Conservation (phyloP, 805 yeast genomes). For the Saturnispora kantuleensis region DNA sequence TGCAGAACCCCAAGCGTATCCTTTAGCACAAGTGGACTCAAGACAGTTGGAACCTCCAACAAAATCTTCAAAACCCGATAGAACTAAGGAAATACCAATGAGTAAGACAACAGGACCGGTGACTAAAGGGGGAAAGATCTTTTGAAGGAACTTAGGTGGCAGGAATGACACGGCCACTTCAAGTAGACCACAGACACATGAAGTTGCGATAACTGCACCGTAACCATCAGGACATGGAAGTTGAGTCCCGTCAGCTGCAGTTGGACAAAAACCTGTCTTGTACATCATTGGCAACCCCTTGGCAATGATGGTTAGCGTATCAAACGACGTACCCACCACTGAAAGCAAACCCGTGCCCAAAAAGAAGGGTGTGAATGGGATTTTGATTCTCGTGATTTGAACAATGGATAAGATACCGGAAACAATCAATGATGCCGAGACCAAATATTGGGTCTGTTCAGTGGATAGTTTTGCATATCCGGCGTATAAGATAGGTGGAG, state of each 20-base stretch:
- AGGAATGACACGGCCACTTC: slow-evolving; percentile 67
- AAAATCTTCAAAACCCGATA: slow-evolving; percentile 74
- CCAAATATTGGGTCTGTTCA: slow-evolving; percentile 48
- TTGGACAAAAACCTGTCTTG: slow-evolving; percentile 54
- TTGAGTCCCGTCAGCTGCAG: slow-evolving; percentile 49
- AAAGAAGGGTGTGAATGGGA: slow-evolving; percentile 62
- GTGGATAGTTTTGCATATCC: slow-evolving; percentile 47
- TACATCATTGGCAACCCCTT: slow-evolving; percentile 80
- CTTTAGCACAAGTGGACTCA: slow-evolving; percentile 38
- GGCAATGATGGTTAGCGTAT: slow-evolving; percentile 72
- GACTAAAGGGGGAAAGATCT: slow-evolving; percentile 77
- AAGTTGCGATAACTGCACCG: slow-evolving; percentile 78
- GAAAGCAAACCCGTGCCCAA: slow-evolving; percentile 84
- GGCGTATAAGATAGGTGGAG: slow-evolving; percentile 74
- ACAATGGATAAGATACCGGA: slow-evolving; percentile 62
- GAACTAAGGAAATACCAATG: slow-evolving; percentile 64
- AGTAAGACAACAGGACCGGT: slow-evolving; percentile 89
- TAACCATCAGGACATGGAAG: slow-evolving; percentile 86
- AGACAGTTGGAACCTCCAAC: slow-evolving; percentile 72
- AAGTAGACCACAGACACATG: slow-evolving; percentile 64
- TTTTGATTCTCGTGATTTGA: slow-evolving; percentile 74
- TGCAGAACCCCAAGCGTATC: slow-evolving; percentile 72
- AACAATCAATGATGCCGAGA: slow-evolving; percentile 61
- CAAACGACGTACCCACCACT: slow-evolving; percentile 86
- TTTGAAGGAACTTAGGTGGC: slow-evolving; percentile 64